Evolutionary conservation across 1,284 basidiomycete species (phyloP).

Genomic region (Naganishia liquefaciens): DNA sequence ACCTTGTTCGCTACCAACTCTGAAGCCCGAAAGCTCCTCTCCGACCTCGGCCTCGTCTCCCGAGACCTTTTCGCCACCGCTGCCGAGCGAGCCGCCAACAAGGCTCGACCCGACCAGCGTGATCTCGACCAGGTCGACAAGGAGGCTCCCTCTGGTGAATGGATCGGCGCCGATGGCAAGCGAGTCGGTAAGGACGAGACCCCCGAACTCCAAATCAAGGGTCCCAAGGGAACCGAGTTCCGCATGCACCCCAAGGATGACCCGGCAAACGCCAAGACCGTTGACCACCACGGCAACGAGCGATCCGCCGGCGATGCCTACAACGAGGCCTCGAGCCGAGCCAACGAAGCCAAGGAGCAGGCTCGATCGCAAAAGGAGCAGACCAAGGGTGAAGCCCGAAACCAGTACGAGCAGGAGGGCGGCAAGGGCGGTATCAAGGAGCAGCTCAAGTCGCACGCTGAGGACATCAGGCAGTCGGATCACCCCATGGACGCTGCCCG

Average conservation of each 20-base stretch:
- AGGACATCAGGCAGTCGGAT: constrained; percentile 49
- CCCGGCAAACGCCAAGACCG: constrained; percentile 46
- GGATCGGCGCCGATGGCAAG: constrained; percentile 55
- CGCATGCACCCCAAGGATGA: constrained; percentile 55
- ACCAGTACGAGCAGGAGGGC: constrained; percentile 41
- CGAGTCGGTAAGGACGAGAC: constrained; percentile 53
- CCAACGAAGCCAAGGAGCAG: constrained; percentile 44
- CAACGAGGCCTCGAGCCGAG: constrained; percentile 49
- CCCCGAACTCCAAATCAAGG: constrained; percentile 50
- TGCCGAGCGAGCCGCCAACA: constrained; percentile 71
- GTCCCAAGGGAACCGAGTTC: constrained; percentile 51
- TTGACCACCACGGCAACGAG: constrained; percentile 50
- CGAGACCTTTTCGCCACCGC: constrained; percentile 81
- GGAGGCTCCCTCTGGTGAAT: constrained; percentile 64
- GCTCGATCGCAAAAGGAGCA: constrained; percentile 42
- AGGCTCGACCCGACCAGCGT: constrained; percentile 68
- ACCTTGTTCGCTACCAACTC: constrained; percentile 84
- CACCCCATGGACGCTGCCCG: constrained; percentile 52
- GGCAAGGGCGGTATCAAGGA: constrained; percentile 44
- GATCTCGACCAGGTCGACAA: constrained; percentile 68
- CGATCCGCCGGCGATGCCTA: constrained; percentile 49
- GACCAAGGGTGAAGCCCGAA: constrained; percentile 45
- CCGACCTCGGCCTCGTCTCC: constrained; percentile 77
- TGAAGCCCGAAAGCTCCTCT: constrained; percentile 83
- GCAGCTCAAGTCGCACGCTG: constrained; percentile 43